Base-by-base conservation (phyloP, 768 basidiomycete genomes). In the Terana coerulea region DNA sequence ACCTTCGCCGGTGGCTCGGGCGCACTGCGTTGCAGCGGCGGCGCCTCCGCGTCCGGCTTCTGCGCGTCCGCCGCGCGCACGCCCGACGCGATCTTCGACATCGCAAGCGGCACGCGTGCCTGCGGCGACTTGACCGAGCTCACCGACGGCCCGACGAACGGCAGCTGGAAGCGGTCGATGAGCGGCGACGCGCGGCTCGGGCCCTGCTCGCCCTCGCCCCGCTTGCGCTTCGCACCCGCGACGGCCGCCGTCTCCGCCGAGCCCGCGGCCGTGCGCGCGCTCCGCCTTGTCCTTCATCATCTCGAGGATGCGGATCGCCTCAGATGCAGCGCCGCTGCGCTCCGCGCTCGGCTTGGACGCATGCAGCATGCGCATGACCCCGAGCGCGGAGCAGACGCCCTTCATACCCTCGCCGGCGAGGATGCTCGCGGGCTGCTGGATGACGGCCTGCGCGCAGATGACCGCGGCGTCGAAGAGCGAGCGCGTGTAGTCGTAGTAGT, bases 391-490 rank as follows among this genome's bases (percentile, higher is more conserved):
- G n/a, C 59, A 58, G 22, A 79, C 62, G 53, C 75, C 75, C 47
- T 77, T 74, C 49, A 75, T 60, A 40, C 80, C 81, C 7, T 72
- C 72, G 7, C 64, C 61, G 0, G 77, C 76, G 59, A 76, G 75
- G 30, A 81, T 67, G 25, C 70, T 71, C 21, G 55, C 61, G 0
- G 80, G 79, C 48, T 80, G 75, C 60, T 74, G 74, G 47, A 87
- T 72, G 49, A 77, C 78, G 7, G 80, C 76, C 60, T 84, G 78
- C 7, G 83, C 83, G 55, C 82, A 84, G 12, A 81, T 72, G 17
- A 86, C 76, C 4, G 79, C 76, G 0, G 89, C 81, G 55, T 87
- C 84, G 59, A 86, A 80, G 17, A 91, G 65, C 12, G 80, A 70
- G 53, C 83, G 76, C 14, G 77, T 75, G 44, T 86, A 76, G 2